Conservation (phyloP, 176 grass and related monocot genomes). For the Coix lacrymajobi region DNA sequence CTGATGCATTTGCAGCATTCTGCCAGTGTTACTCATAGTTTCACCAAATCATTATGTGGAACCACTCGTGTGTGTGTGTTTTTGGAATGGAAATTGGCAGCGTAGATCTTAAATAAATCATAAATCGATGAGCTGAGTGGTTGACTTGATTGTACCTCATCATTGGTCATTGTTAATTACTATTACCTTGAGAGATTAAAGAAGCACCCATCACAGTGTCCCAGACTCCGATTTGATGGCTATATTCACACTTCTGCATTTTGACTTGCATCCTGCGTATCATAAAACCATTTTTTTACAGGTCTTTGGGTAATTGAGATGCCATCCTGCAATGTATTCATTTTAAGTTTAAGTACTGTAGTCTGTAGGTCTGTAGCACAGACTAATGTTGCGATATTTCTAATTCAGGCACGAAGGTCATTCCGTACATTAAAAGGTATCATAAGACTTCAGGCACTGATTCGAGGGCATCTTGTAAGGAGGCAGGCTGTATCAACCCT, state of each 20-base stretch:
- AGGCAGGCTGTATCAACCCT: constrained; percentile 83
- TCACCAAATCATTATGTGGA: not conserved
- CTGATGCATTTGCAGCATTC: not conserved
- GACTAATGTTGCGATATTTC: constrained; percentile 15
- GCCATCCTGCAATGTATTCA: not conserved
- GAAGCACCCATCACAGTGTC: not conserved
- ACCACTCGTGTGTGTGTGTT: not conserved
- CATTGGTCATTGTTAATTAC: not conserved
- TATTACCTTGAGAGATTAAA: not conserved
- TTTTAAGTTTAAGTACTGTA: constrained; percentile 4
- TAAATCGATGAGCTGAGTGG: not conserved
- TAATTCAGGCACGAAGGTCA: constrained; percentile 75
- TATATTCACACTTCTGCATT: not conserved
- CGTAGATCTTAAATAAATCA: not conserved
- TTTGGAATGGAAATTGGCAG: not conserved
- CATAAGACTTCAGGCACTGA: constrained; percentile 89
- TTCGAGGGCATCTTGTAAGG: constrained; percentile 90
- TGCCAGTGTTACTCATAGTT: constrained; percentile 17
- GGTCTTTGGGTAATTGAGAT: not conserved
- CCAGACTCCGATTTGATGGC: not conserved
- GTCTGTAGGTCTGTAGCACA: not conserved
- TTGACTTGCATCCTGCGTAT: not conserved
- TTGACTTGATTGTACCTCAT: not conserved
- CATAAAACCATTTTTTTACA: not conserved
- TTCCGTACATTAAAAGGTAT: constrained; percentile 90